Conservation (phyloP, 352 stramenopile species). For the Pythium monospermum region DNA sequence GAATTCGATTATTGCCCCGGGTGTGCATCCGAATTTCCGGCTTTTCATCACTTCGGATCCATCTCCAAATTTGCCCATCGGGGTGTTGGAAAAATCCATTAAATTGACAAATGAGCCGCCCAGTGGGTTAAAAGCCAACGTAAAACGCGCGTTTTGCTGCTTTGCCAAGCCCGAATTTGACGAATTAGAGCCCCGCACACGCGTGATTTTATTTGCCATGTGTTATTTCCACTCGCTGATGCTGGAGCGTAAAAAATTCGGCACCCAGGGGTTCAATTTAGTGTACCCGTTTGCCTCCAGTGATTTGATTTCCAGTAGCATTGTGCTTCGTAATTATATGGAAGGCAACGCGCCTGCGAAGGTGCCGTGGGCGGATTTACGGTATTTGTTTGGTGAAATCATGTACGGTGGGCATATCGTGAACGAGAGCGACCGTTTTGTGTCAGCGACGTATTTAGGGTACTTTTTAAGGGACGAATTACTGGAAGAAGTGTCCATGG, state of each 20-base stretch:
- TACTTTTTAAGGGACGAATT: constrained; percentile 89
- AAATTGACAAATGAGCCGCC: constrained; percentile 89
- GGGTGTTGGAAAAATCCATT: constrained; percentile 85
- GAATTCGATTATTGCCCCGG: constrained; percentile 28
- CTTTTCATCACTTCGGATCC: constrained; percentile 90
- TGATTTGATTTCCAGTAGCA: constrained; percentile 79
- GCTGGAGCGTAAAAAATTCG: constrained; percentile 91
- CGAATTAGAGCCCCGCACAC: constrained; percentile 76
- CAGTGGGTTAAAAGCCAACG: constrained; percentile 83
- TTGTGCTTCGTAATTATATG: constrained; percentile 90
- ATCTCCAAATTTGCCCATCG: constrained; percentile 80
- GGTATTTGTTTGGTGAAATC: constrained; percentile 87
- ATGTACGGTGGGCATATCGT: constrained; percentile 89
- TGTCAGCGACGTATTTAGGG: constrained; percentile 76
- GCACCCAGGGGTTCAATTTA: constrained; percentile 88
- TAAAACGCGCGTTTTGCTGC: constrained; percentile 82
- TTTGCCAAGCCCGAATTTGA: constrained; percentile 76
- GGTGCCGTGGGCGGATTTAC: constrained; percentile 87
- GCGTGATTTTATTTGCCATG: constrained; percentile 86
- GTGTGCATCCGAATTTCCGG: constrained; percentile 73
- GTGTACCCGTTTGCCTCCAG: constrained; percentile 86
- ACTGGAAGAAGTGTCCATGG: constrained; percentile 87
- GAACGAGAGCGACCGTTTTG: constrained; percentile 76
- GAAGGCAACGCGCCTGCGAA: constrained; percentile 78
- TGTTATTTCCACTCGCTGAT: constrained; percentile 93